phyloP scores from a whole-genome alignment of 2,329 filamentous ascomycete species.

The Ascochyta koolunga region DNA sequence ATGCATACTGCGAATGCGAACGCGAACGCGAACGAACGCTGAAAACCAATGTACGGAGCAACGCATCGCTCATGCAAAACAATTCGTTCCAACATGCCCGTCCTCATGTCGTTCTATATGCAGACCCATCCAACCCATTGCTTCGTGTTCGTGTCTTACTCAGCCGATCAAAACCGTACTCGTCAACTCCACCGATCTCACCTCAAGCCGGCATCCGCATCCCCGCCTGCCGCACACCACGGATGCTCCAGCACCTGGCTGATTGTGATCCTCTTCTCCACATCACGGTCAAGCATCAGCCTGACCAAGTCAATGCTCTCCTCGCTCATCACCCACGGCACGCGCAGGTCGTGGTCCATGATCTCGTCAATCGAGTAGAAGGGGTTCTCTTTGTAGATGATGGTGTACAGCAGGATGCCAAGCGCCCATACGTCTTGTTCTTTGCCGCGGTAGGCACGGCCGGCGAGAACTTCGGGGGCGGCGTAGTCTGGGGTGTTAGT shows the following conservation, averaged over 20 bases:
- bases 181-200: neutral
- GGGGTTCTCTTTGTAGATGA: constrained; percentile 99
- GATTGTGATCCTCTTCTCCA: constrained; percentile 82
- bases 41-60: neutral
- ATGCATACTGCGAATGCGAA: neutral
- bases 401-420: constrained; percentile 95
- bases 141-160: neutral
- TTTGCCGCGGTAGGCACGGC: constrained; percentile 89
- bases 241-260: constrained; percentile 84
- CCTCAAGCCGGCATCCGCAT: neutral
- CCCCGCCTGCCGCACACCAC: constrained; percentile 64
- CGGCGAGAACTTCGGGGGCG: constrained; percentile 94
- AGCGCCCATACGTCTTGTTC: constrained; percentile 99
- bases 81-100: neutral
- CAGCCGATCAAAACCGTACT: too few species aligned
- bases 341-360: constrained; percentile 91
- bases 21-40: too few species aligned
- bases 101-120: constrained; percentile 7
- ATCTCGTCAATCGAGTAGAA: constrained; percentile 99
- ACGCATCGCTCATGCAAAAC: constrained; percentile 1
- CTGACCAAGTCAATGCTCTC: constrained; percentile 91
- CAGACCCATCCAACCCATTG: neutral
- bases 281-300: constrained; percentile 89
- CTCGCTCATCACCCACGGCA: constrained; percentile 88
- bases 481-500: constrained; percentile 76